Percentiles rank a stretch among this genome's conserved stretches.
phyloP scores from a whole-genome alignment of 2,329 filamentous ascomycete genomes.

The Paraphaeosphaeria minitans region DNA sequence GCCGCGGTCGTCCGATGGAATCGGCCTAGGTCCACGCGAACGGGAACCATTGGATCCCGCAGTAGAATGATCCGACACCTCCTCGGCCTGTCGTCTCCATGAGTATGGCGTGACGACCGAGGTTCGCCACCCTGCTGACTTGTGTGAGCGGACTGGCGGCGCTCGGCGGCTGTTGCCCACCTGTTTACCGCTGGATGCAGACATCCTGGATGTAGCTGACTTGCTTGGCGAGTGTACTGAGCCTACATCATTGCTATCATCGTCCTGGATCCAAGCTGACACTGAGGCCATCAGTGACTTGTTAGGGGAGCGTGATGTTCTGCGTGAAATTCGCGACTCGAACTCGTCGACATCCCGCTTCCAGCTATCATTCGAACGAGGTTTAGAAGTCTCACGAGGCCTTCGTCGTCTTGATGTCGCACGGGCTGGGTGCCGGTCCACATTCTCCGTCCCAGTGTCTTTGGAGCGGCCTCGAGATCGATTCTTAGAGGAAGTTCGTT shows the following conservation, averaged over 20 bases:
- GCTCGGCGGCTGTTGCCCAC: not conserved
- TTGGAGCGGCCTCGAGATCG: not conserved
- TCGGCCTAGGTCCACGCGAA: slow-evolving; percentile 6
- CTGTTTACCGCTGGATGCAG: not conserved
- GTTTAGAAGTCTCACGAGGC: not conserved
- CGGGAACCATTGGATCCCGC: not conserved
- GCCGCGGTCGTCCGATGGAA: slow-evolving; percentile 5
- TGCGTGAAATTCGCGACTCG: not conserved
- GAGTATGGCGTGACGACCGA: slow-evolving; percentile 10
- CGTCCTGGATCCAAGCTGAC: not conserved
- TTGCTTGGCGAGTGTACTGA: not conserved
- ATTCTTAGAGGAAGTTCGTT: not conserved
- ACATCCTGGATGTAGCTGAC: not conserved
- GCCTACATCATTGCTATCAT: not conserved
- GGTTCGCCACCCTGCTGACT: not conserved
- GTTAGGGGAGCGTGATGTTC: not conserved
- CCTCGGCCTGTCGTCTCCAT: slow-evolving; percentile 12
- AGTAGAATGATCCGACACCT: slow-evolving; percentile 10
- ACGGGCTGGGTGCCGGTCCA: not conserved
- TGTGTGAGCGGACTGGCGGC: not conserved
- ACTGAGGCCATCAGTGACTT: not conserved
- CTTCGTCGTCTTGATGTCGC: not conserved
- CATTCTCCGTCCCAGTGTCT: not conserved
- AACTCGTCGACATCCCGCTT: slow-evolving; percentile 6
- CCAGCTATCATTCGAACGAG: not conserved